These are phyloP conservation scores for Populus simonii DNA, from an alignment of 345 rosid species.

Conservation along the genomic window DNA sequence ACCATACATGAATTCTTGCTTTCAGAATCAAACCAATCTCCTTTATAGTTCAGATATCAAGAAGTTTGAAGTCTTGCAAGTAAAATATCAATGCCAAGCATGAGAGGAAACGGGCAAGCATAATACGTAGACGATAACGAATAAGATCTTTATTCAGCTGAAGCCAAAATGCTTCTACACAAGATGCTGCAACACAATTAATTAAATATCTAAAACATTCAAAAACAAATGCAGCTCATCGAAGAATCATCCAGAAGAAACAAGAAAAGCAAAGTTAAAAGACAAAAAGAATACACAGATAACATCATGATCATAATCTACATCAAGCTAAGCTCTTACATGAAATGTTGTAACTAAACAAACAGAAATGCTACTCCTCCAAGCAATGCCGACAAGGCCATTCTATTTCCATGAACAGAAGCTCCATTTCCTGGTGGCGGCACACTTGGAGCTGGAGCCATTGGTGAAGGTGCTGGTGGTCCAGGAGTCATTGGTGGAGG, in stretches of 20 bases:
- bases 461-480: too few species aligned
- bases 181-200: conserved; percentile 23
- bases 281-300: conserved; percentile 35
- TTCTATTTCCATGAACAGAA: conserved; percentile 24
- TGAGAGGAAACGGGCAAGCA: too few species aligned
- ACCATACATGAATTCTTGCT: background rate
- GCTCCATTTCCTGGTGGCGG: conserved; percentile 13
- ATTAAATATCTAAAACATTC: conserved; percentile 22
- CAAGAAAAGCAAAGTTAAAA: background rate
- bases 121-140: conserved; percentile 10
- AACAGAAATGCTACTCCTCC: conserved; percentile 39
- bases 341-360: conserved; percentile 19
- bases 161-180: conserved; percentile 30
- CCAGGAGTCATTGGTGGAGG: background rate
- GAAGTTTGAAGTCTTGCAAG: background rate
- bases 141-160: conserved; percentile 25
- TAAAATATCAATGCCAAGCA: background rate
- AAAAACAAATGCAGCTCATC: conserved; percentile 31
- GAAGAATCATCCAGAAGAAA: conserved; percentile 22
- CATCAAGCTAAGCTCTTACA: background rate
- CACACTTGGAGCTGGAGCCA: background rate
- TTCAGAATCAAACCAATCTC: background rate
- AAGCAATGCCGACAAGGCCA: conserved; percentile 25
- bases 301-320: conserved; percentile 29
- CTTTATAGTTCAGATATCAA: background rate